Evolutionary conservation across 164 flowering plant species (phyloP).

Genomic region (Umbilicus rupestris): DNA sequence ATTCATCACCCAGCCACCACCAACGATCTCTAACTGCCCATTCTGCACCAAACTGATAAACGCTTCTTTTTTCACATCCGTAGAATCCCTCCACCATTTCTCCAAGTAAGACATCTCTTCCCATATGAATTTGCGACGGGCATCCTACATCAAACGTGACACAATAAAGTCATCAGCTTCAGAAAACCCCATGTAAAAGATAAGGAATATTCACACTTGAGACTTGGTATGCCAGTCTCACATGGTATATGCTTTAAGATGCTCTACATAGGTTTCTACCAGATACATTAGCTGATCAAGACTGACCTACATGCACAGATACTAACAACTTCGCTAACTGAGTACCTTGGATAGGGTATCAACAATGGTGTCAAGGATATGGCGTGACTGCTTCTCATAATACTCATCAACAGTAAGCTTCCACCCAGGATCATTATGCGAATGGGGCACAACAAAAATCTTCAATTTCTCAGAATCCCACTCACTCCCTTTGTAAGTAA

Average conservation of each 20-base stretch:
- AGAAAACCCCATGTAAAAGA: neutral
- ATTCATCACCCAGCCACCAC: slow-evolving; percentile 99
- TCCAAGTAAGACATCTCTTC: slow-evolving; percentile 99
- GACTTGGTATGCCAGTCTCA: too few species aligned
- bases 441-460: slow-evolving; percentile 96
- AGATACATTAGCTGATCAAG: too few species aligned
- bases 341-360: slow-evolving; percentile 76
- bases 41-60: slow-evolving; percentile 59
- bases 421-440: slow-evolving; percentile 99
- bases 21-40: slow-evolving; percentile 97
- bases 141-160: slow-evolving; percentile 44
- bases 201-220: neutral
- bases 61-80: slow-evolving; percentile 41
- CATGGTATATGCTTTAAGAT: too few species aligned
- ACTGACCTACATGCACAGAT: neutral
- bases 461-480: slow-evolving; percentile 89
- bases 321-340: too few species aligned
- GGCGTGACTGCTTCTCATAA: slow-evolving; percentile 63
- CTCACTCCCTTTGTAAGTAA: slow-evolving; percentile 63
- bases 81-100: slow-evolving; percentile 97
- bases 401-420: slow-evolving; percentile 95
- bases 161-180: neutral
- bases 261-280: too few species aligned
- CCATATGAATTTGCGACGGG: slow-evolving; percentile 96
- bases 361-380: slow-evolving; percentile 82